phyloP scores from a whole-genome alignment of 2,329 filamentous ascomycete species.

The Dryadomyces quercivorus region DNA sequence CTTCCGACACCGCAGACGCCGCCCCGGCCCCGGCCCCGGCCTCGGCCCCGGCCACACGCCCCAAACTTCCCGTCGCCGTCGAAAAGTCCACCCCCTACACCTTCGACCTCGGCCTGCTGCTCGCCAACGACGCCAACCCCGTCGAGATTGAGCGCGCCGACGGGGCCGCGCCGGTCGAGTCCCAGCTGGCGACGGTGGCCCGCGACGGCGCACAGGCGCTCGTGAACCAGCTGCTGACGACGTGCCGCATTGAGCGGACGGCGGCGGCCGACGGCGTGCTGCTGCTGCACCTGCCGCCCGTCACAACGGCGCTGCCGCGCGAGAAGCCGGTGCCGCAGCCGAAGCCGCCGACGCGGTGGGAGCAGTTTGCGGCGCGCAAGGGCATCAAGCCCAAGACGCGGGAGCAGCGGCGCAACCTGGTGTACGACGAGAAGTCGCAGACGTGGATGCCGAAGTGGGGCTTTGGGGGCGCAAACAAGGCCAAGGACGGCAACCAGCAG shows the following conservation, averaged over 20 bases:
- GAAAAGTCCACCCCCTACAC: slow-evolving; percentile 81
- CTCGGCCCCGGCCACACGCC: slow-evolving; percentile 17
- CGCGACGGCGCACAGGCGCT: slow-evolving; percentile 86
- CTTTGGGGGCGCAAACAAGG: slow-evolving; percentile 82
- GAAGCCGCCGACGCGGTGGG: slow-evolving; percentile 85
- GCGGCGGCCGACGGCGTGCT: slow-evolving; percentile 46
- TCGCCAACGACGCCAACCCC: slow-evolving; percentile 80
- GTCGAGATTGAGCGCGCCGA: slow-evolving; percentile 36
- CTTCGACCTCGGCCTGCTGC: slow-evolving; percentile 82
- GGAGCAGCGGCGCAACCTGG: slow-evolving; percentile 60
- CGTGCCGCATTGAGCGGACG: slow-evolving; percentile 65
- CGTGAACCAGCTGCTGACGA: slow-evolving; percentile 87
- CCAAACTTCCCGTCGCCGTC: slow-evolving; percentile 51
- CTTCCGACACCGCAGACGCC: slow-evolving; percentile 9
- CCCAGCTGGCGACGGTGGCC: slow-evolving; percentile 56
- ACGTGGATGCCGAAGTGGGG: slow-evolving; percentile 95
- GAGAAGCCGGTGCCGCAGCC: slow-evolving; percentile 81
- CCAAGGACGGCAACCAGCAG: slow-evolving; percentile 63
- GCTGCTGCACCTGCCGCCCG: slow-evolving; percentile 62
- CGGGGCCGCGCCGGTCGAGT: neutral
- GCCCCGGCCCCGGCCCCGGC: slow-evolving; percentile 14
- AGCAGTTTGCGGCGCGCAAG: slow-evolving; percentile 92
- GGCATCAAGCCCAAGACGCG: slow-evolving; percentile 84
- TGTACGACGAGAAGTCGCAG: slow-evolving; percentile 71
- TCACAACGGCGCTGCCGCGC: slow-evolving; percentile 62